Base-by-base conservation (phyloP, 371 early-diverging fungal species). In the Mucor lusitanicus region DNA sequence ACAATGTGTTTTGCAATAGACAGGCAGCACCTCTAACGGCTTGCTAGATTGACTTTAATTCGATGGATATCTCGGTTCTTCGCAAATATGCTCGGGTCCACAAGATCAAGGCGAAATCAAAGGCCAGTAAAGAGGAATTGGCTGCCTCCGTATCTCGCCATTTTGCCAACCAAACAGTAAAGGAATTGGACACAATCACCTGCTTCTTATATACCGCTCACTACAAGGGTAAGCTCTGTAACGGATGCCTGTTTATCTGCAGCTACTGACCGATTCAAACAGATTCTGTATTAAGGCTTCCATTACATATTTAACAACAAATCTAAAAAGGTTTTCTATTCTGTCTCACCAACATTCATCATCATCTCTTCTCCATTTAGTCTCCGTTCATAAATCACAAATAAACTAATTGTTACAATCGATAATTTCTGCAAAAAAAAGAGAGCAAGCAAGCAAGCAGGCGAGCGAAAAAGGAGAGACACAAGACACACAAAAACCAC, bases 181-280 rank as follows among this genome's bases (percentile, higher is more conserved):
- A 79, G 57, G 83, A 83, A 67, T 58, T 80, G 30, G 83, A 83
- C 64, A 75, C 80, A 39, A 76, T 83, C 53, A 83, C 83, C 42
- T 80, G 79, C 57, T 83, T 83, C 48, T 64, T 83, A 54, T 83
- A 83, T 68, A 77, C 80, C 61, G 77, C 79, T 55, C 83, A 76
- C 27, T 77, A 83, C 59, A 69, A 79, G 75, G 83, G 83, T 77
- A 80, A 67, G 44, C 12, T 25, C 15, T 17, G 23, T 21, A n/a
- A n/a, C n/a, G 27, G 44, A 3, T 59, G 2, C 25, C 21, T 28
- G 23, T 27, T 5, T 23, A 46, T 15, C 23, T 17, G 40, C 23
- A 23, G 35, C 32, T 25, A 27, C 54, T 54, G 0, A 54, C 13
- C 6, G 54, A 15, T 69, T 37, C 59, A 3, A 57, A 48, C 61